These are phyloP conservation scores for Macroventuria anomochaeta DNA, from an alignment of 2,329 filamentous ascomycete genomes.

Conservation along the genomic window DNA sequence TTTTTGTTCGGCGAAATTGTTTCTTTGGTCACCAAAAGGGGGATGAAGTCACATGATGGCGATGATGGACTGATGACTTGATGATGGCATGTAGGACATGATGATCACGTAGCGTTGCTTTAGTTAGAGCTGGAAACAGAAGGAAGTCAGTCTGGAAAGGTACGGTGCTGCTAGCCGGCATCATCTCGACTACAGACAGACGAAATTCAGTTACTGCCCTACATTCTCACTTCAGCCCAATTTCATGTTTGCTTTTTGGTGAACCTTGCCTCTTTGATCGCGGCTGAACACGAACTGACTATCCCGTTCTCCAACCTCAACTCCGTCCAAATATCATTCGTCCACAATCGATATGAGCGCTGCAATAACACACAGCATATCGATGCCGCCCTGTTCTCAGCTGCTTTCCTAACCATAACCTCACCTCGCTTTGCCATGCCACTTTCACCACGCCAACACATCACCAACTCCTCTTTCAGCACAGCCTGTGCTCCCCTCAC, in stretches of 20 bases:
- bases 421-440: neutral
- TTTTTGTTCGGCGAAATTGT: constrained; percentile 19
- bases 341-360: too few species aligned
- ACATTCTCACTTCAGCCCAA: neutral
- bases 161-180: constrained; percentile 8
- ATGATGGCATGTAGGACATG: constrained; percentile 13
- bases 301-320: neutral
- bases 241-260: constrained; percentile 1
- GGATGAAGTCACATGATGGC: constrained; percentile 1
- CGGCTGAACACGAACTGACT: neutral
- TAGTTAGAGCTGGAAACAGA: neutral
- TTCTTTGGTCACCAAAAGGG: constrained; percentile 13
- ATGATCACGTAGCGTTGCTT: constrained; percentile 15
- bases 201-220: constrained; percentile 7
- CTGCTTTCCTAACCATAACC: neutral
- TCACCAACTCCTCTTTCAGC: neutral
- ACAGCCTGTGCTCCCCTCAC: neutral
- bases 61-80: constrained; percentile 15
- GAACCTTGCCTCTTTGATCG: neutral
- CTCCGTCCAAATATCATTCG: neutral
- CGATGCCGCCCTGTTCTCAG: neutral
- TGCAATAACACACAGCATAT: neutral
- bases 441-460: neutral
- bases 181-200: constrained; percentile 16
- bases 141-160: constrained; percentile 13